Base-by-base conservation (phyloP, 1,139 yeast genomes). In the Yamadazyma conglobata region DNA sequence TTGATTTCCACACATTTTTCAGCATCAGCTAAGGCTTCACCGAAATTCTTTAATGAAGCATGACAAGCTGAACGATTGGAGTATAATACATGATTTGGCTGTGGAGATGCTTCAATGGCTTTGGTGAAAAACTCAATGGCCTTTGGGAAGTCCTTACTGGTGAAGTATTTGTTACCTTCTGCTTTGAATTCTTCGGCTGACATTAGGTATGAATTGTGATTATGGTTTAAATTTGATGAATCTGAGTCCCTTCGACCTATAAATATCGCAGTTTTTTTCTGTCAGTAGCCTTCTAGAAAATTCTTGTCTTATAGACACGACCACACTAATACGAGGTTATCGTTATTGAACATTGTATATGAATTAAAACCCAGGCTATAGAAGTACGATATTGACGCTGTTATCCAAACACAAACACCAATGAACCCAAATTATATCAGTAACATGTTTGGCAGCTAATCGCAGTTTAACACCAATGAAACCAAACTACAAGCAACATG, bases 31-130 rank as follows among this genome's bases (percentile, higher is more conserved):
- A 87, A 67, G 3, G 97, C 97, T 39, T 79, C 65, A 20, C 60
- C 58, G 50, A 79, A 91, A 46, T 87, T 62, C 52, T 80, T 80
- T 61, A 81, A 60, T 10, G 96, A 85, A 3, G 96, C 84, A 50
- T 81, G 82, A 34, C 87, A 75, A 8, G 95, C 98, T n/a, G 96
- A 88, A 58, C 97, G 79, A 64, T 91, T 91, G 33, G 96, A 87
- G 55, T 69, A 88, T 37, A 91, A 70, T 15, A 91, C 96, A 56
- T 89, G 96, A 56, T 87, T 88, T 43, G 96, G 95, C 10, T 69
- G 47, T 27, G 79, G 64, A 0, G 95, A 80, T n/a, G 77, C 86
- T 27, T 78, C 91, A 50, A 91, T 91, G 25, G 97, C 98, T 58
- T 85, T 73, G 19, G 91, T 64, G 63, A 91, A 91, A 39, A 64